Conservation (phyloP, 169 alveolate species). For the Babesia divergens region DNA sequence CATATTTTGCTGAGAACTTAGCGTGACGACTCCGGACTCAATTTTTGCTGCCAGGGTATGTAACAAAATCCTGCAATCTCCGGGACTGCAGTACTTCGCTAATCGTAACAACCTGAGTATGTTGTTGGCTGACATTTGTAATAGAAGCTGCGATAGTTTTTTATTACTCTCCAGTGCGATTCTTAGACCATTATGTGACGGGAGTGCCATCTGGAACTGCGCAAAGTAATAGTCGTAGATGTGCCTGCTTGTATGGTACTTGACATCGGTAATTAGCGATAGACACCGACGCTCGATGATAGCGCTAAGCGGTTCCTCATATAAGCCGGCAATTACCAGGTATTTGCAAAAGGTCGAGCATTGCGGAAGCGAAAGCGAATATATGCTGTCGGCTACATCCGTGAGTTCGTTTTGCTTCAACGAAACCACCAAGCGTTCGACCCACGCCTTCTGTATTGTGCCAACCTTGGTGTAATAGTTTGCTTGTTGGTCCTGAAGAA, state of each 20-base stretch:
- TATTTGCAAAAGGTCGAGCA: conserved; percentile 22
- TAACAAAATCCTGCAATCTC: neutral
- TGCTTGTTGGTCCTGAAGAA: neutral
- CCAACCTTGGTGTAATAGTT: conserved; percentile 16
- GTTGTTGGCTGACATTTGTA: neutral
- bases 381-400: conserved; percentile 8
- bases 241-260: conserved; percentile 31
- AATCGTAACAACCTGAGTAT: neutral
- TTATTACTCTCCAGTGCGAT: conserved; percentile 12
- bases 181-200: conserved; percentile 4
- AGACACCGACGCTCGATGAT: conserved; percentile 21
- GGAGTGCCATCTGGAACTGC: conserved; percentile 30
- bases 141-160: neutral
- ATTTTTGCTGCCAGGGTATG: neutral
- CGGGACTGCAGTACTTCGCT: neutral
- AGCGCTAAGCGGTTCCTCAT: conserved; percentile 19
- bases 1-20: neutral
- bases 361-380: conserved; percentile 23
- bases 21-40: neutral
- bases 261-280: conserved; percentile 17
- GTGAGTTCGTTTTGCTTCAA: neutral
- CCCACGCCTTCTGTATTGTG: conserved; percentile 18
- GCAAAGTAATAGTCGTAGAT: conserved; percentile 9
- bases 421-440: neutral
- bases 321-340: conserved; percentile 25